Conservation (phyloP, 176 grass and related monocot genomes). For the Hyparrhenia diplandra region DNA sequence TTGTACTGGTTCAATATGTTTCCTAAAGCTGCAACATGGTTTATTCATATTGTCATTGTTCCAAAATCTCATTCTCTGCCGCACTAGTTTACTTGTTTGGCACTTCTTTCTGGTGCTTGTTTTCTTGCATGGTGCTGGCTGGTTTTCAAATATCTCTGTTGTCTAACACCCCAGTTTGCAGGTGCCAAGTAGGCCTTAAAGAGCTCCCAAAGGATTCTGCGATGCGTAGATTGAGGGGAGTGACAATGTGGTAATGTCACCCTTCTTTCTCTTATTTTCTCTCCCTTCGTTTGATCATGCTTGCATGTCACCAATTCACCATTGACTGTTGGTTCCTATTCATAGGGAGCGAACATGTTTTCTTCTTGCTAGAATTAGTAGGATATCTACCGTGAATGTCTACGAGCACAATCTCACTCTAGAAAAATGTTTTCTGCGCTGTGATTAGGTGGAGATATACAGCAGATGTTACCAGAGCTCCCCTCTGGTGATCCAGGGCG, state of each 20-base stretch:
- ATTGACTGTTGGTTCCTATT: background rate
- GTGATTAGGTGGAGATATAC: slow-evolving; percentile 82
- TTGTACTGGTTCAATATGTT: background rate
- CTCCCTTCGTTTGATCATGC: background rate
- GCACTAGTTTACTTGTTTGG: background rate
- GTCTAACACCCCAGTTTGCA: slow-evolving; percentile 31
- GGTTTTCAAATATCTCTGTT: background rate
- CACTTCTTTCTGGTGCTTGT: background rate
- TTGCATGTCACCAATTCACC: background rate
- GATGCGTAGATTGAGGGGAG: slow-evolving; percentile 84
- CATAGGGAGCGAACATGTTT: background rate
- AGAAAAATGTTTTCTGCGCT: background rate
- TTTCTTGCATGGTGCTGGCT: background rate
- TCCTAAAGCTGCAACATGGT: background rate
- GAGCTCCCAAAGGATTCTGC: slow-evolving; percentile 87
- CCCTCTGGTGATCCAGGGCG: slow-evolving; percentile 89
- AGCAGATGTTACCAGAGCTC: slow-evolving; percentile 85
- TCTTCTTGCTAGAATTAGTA: no score
- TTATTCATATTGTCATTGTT: background rate
- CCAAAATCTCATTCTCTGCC: background rate
- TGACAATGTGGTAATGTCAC: slow-evolving; percentile 92
- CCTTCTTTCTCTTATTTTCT: background rate
- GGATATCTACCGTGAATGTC: no score
- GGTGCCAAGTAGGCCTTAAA: slow-evolving; percentile 78
- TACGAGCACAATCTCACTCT: background rate